Evolutionary conservation across 2,329 filamentous ascomycete species (phyloP).

Genomic region (Bimuria novae-zelandiae): DNA sequence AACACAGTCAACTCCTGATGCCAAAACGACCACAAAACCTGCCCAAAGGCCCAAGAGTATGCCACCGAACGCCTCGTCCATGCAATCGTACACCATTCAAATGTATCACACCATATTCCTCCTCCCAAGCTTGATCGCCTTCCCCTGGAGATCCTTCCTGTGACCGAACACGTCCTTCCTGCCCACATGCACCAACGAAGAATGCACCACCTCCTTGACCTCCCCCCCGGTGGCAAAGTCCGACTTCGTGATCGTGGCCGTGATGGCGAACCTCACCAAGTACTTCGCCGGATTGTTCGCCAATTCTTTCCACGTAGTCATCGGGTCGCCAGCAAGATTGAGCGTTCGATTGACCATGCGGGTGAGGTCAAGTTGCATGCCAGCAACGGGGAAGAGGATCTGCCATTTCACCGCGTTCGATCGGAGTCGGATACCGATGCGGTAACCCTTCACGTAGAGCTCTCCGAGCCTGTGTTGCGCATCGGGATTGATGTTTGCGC

Average conservation of each 20-base stretch:
- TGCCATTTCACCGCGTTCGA: conserved; percentile 22
- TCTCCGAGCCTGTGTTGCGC: conserved; percentile 19
- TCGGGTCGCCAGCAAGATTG: conserved; percentile 17
- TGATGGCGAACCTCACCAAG: conserved; percentile 21
- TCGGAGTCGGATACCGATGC: conserved; percentile 28
- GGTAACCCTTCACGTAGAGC: conserved; percentile 26
- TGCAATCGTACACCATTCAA: too few relatives aligned
- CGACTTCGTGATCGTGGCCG: conserved; percentile 19
- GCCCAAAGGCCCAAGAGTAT: too few relatives aligned
- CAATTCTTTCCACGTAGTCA: conserved; percentile 17
- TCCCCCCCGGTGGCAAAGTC: conserved; percentile 16
- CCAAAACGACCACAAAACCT: too few relatives aligned
- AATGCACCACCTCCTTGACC: conserved; percentile 19
- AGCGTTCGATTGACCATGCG: conserved; percentile 27
- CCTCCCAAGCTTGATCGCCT: not conserved
- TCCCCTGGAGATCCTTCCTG: not conserved
- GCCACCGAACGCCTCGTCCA: too few relatives aligned
- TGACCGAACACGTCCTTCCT: conserved; percentile 5
- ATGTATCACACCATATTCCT: not conserved
- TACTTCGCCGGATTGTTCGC: conserved; percentile 14
- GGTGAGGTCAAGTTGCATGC: conserved; percentile 11
- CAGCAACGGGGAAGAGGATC: conserved; percentile 18
- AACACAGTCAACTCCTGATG: too few relatives aligned
- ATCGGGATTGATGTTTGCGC: conserved; percentile 1
- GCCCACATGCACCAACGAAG: conserved; percentile 17